Conservation (phyloP, 169 alveolate genomes). For the Eimeria acervulina region DNA sequence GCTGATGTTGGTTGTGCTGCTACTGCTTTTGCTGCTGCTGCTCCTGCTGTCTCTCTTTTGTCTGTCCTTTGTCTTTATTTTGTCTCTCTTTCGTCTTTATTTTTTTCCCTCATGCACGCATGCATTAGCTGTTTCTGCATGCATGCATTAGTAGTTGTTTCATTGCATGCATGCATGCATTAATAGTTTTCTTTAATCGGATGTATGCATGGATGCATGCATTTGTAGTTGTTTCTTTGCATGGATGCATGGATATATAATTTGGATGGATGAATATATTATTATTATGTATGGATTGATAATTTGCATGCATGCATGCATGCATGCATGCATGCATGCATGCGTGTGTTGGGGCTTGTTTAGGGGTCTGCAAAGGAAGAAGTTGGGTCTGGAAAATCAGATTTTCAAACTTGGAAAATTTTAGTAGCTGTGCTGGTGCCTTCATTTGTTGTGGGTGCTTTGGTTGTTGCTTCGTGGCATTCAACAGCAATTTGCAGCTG, state of each 20-base stretch:
- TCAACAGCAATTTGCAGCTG: conserved; percentile 33
- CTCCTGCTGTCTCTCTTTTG: neutral
- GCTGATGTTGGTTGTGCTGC: no score
- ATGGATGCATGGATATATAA: neutral
- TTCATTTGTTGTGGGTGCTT: conserved; percentile 15
- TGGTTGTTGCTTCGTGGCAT: conserved; percentile 39
- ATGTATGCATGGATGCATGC: neutral
- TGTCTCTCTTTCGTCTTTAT: no score
- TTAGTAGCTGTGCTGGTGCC: conserved; percentile 39
- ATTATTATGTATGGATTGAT: neutral
- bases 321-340: neutral
- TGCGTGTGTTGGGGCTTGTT: neutral
- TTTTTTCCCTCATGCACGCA: neutral
- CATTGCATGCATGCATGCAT: neutral
- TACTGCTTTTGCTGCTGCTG: no score
- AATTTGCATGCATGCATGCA: no score
- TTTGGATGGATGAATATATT: neutral
- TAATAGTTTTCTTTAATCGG: no score
- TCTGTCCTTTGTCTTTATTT: neutral
- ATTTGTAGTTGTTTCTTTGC: neutral
- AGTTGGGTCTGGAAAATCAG: conserved; percentile 9
- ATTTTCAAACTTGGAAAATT: conserved; percentile 44
- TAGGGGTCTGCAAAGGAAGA: conserved; percentile 27
- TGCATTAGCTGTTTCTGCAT: neutral
- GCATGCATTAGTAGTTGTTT: neutral